phyloP scores from a whole-genome alignment of 192 early-diverging fungal genomes.

The Physocladia obscura region DNA sequence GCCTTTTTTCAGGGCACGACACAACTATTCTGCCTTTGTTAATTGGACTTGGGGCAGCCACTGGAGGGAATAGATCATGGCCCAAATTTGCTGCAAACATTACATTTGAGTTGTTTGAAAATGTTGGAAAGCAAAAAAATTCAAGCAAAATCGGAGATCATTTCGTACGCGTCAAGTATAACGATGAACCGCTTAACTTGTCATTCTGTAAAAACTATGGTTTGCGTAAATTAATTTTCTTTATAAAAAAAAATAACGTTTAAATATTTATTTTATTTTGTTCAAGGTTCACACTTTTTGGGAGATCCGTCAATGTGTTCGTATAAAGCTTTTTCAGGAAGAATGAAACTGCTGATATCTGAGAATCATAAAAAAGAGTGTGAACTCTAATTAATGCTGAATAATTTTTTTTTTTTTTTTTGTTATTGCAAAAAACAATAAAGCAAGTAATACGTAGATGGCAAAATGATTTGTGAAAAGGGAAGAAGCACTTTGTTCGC shows the following conservation, averaged over 20 bases:
- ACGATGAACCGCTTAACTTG: background rate
- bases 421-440: too few relatives aligned
- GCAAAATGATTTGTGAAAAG: too few relatives aligned
- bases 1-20: constrained; percentile 27
- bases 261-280: too few relatives aligned
- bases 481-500: too few relatives aligned
- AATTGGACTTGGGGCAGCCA: background rate
- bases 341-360: background rate
- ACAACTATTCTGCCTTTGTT: constrained; percentile 24
- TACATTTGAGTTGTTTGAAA: constrained; percentile 15
- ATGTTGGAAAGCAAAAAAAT: background rate
- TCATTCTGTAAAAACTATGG: background rate
- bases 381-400: too few relatives aligned
- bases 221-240: background rate
- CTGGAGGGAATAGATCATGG: constrained; percentile 2
- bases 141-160: background rate
- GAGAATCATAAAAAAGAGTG: background rate
- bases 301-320: constrained; percentile 16
- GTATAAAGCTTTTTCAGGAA: constrained; percentile 4
- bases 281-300: constrained; percentile 2
- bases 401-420: too few relatives aligned
- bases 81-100: constrained; percentile 18
- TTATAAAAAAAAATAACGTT: background rate
- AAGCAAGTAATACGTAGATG: too few relatives aligned
- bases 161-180: constrained; percentile 19